Evolutionary conservation across 2,329 filamentous ascomycete genomes (phyloP), one percentile per base, ranked within the genome.

Genomic region (Phyllosticta ampelicida): DNA sequence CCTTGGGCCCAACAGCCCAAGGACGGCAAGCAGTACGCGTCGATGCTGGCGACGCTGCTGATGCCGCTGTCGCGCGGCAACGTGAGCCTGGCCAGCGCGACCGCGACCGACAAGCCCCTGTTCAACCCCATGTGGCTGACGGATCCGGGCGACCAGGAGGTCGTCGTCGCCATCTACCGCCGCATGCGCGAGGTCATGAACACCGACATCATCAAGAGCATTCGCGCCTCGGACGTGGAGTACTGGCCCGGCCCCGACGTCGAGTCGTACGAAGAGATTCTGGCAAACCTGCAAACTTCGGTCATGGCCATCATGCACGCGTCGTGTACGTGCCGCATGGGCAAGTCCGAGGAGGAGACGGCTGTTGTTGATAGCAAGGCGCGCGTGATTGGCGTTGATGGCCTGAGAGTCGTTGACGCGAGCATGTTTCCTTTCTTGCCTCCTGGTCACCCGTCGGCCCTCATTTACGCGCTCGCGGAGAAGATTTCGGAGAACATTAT

Each of bases 381-480:
- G 21, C 66, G 65, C 48, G 74, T 76, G 20, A 66, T 66, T 55
- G 73, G 73, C 1, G 66, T 73, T 6, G 57, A 71, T 26, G 67
- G 68, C 1, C 56, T 76, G 48, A 63, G 74, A 21, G 69, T 76
- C 0, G 71, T 73, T 18, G 74, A 76, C 64, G 66, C 68, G 5
- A 63, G 60, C 18, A 62, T 63, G 19, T 67, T 73, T 30, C 62
- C 70, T 0, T 61, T 72, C 9, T 57, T 70, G n/a, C 70, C 70
- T 21, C 71, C 71, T 1, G 71, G 71, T 13, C 56, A 54, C 20
- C 56, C 56, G 48, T 29, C 29, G 18, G 44, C 26, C 3, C 30
- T 29, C 2, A 29, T 58, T 51, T 58, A 58, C 20, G 50, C 50
- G 51, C n/a, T 58, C 19, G 56, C 56, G n/a, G 61, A 62, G 51